Evolutionary conservation across 345 rosid species (phyloP), one percentile per base, ranked within the genome.

Genomic region (Leavenworthia alabamica): DNA sequence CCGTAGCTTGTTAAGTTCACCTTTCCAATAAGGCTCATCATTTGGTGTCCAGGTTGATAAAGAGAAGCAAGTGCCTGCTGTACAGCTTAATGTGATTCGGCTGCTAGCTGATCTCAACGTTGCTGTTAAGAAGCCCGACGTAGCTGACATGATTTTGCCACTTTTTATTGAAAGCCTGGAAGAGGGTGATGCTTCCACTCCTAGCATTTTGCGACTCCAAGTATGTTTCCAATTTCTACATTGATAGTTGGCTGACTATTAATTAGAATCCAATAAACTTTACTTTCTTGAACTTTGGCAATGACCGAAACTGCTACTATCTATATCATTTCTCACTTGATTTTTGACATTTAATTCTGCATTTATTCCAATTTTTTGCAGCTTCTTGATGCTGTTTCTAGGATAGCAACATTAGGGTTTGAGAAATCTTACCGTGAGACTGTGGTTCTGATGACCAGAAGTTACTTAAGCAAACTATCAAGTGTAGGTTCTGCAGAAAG

Each of bases 361-460:
- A 64, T 58, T 15, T 37, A 52, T 26, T 66, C 58, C 55, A 52
- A 72, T 45, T 56, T 46, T 58, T 28, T 83, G 78, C 90, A 94
- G 97, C 92, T 94, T 78, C 88, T 90, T 71, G 99, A 90, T 86
- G 99, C 97, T 63, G 95, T 88, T 65, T 87, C 99, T 73, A 95
- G 82, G 64, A 79, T 94, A 60, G 95, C 99, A 68, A 90, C 95
- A 77, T 81, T 94, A 78, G 97, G 99, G 51, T 94, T 90, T 73
- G 99, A 90, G 82, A 94, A 94, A 81, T 88, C 99, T 32, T 94
- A 86, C 67, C 90, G 99, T 10, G 99, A 94, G 82, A 90, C 95
- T 14, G 90, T 90, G 72, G 96, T 94, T 80, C 71, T 90, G 70
- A 79, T 94, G 97, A 89, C 97, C 28, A 84, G 97, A 75, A 86